These are phyloP conservation scores for Platismatia glauca DNA, from an alignment of 495 filamentous ascomycete genomes.

Conservation along the genomic window DNA sequence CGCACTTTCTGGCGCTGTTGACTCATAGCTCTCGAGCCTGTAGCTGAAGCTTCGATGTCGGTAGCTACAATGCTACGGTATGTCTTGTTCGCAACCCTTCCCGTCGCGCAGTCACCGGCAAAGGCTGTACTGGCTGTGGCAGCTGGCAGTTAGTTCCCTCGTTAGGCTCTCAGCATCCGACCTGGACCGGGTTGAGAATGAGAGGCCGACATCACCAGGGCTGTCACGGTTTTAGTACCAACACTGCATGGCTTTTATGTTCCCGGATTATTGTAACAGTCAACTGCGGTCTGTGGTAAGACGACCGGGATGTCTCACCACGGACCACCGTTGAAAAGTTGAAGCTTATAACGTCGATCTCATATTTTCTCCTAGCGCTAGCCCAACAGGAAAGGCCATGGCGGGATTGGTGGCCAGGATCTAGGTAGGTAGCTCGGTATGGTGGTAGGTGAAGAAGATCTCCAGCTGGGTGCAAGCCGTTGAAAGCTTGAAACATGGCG, in stretches of 20 bases:
- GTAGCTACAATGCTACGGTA: neutral
- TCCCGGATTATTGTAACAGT: too few species aligned
- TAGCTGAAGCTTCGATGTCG: neutral
- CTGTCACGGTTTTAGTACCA: too few species aligned
- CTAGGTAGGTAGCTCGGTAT: neutral
- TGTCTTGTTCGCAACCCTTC: neutral
- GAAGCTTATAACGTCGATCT: neutral
- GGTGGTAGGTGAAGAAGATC: neutral
- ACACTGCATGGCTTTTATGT: too few species aligned
- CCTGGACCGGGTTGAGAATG: neutral
- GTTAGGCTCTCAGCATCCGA: neutral
- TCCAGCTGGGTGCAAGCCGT: neutral
- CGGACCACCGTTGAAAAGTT: too few species aligned
- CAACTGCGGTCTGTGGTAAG: too few species aligned
- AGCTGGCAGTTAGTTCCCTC: neutral
- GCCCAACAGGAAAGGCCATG: too few species aligned
- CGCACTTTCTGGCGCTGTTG: too few species aligned
- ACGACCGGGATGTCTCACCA: too few species aligned
- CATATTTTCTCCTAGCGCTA: neutral
- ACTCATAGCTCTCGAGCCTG: neutral
- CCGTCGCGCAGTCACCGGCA: neutral
- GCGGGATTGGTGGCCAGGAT: too few species aligned
- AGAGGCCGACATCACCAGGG: neutral
- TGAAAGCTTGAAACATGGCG: neutral
- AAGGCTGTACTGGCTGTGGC: neutral